Evolutionary conservation across 805 yeast genomes (phyloP).

Genomic region (Clavispora santaluciae): DNA sequence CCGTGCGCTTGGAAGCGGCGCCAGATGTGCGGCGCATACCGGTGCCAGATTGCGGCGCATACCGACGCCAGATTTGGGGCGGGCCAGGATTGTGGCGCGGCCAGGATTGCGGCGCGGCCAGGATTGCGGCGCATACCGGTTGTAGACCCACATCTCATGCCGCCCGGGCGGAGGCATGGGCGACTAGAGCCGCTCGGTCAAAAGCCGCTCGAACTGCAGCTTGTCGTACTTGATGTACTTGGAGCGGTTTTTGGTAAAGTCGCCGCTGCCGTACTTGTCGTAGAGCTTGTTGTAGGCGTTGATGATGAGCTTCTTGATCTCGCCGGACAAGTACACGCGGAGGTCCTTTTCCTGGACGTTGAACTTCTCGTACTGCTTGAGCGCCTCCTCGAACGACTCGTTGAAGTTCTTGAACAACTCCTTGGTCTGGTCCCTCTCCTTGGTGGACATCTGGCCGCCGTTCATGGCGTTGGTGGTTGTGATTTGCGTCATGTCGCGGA

Average conservation of each 20-base stretch:
- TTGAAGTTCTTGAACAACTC: constrained; percentile 83
- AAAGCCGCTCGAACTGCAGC: constrained; percentile 35
- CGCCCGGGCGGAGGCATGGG: too few relatives aligned
- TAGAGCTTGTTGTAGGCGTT: constrained; percentile 85
- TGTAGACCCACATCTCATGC: too few relatives aligned
- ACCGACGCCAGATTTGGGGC: too few relatives aligned
- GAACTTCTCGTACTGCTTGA: constrained; percentile 59
- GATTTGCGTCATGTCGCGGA: constrained; percentile 70
- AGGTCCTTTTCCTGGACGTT: constrained; percentile 63
- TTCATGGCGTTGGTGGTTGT: constrained; percentile 46
- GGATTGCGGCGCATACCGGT: not conserved
- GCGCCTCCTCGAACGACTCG: constrained; percentile 73
- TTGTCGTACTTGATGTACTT: constrained; percentile 68
- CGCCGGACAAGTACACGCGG: constrained; percentile 59
- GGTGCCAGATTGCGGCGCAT: too few relatives aligned
- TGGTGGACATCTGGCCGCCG: constrained; percentile 41
- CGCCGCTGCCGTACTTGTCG: constrained; percentile 67
- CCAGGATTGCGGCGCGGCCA: too few relatives aligned
- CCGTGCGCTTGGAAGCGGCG: too few relatives aligned
- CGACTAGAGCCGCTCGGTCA: constrained; percentile 15
- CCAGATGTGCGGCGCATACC: too few relatives aligned
- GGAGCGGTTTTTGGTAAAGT: constrained; percentile 62
- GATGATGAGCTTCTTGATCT: constrained; percentile 65
- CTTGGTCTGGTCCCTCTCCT: constrained; percentile 76
- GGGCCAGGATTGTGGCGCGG: too few relatives aligned